phyloP scores from a whole-genome alignment of 495 filamentous ascomycete species.

The Penicillium herquei region DNA sequence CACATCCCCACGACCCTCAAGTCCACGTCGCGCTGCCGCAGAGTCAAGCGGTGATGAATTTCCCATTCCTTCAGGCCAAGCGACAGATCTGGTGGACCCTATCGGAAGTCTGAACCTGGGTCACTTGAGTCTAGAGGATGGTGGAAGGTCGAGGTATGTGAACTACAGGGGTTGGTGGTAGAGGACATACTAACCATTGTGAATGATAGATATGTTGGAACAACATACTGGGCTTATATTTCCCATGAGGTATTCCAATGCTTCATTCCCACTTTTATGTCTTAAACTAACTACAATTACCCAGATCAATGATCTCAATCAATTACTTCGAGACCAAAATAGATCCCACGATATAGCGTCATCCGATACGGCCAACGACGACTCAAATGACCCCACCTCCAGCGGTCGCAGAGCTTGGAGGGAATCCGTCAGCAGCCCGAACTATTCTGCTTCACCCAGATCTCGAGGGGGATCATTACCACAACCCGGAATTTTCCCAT shows the following conservation, averaged over 20 bases:
- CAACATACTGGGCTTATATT: conserved; percentile 53
- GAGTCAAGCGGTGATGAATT: conserved; percentile 47
- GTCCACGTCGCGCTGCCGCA: conserved; percentile 32
- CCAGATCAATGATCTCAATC: conserved; percentile 50
- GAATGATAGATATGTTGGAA: conserved; percentile 46
- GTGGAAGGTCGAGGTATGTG: conserved; percentile 43
- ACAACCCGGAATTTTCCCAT: conserved; percentile 39
- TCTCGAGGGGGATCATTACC: conserved; percentile 31
- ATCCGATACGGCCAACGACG: conserved; percentile 22
- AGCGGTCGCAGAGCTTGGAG: conserved; percentile 21
- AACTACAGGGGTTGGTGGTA: neutral
- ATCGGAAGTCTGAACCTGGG: conserved; percentile 46
- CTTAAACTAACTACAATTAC: neutral
- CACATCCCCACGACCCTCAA: conserved; percentile 22
- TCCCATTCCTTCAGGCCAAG: conserved; percentile 45
- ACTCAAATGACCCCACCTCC: conserved; percentile 13
- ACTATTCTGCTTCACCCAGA: conserved; percentile 3
- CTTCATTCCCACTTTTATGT: neutral
- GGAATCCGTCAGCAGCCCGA: conserved; percentile 18
- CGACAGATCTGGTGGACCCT: conserved; percentile 45
- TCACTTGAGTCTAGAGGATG: conserved; percentile 48
- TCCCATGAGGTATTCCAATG: conserved; percentile 40
- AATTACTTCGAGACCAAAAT: conserved; percentile 43
- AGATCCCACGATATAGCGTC: conserved; percentile 34
- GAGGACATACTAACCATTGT: neutral